Percentiles rank a stretch among this genome's conserved stretches.
Evolutionary conservation across 2,329 filamentous ascomycete species (phyloP).

Genomic region (Neoscytalidium dimidiatum): DNA sequence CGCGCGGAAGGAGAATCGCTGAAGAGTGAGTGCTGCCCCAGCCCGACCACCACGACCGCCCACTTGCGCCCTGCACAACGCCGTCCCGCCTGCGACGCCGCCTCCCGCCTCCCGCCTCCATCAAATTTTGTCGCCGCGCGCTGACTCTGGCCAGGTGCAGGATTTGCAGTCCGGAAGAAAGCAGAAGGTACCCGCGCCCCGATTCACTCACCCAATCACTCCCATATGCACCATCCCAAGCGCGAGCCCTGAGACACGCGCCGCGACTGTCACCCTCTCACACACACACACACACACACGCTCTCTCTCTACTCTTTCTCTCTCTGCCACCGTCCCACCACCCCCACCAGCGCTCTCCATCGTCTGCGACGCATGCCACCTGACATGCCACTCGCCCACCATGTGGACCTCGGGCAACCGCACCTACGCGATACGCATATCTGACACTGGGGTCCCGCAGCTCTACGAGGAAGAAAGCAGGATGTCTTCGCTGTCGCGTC

Average conservation of each 20-base stretch:
- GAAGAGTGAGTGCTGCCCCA: slow-evolving; percentile 14
- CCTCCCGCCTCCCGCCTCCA: too few relatives aligned
- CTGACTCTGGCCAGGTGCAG: slow-evolving; percentile 37
- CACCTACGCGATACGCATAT: slow-evolving; percentile 22
- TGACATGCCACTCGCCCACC: slow-evolving; percentile 20
- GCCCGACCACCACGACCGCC: background rate
- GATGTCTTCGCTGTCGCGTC: slow-evolving; percentile 56
- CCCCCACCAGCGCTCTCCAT: background rate
- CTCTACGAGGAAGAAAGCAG: slow-evolving; percentile 31
- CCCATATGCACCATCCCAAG: background rate
- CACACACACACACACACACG: too few relatives aligned
- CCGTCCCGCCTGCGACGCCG: too few relatives aligned
- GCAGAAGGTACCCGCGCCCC: slow-evolving; percentile 27
- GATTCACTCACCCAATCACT: slow-evolving; percentile 3
- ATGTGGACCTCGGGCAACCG: slow-evolving; percentile 26
- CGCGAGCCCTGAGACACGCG: background rate
- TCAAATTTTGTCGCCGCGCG: slow-evolving; percentile 26
- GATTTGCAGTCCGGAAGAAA: slow-evolving; percentile 30
- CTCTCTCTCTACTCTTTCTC: background rate
- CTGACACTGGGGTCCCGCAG: slow-evolving; percentile 24
- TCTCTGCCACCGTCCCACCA: background rate
- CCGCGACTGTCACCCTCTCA: too few relatives aligned
- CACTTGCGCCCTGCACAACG: slow-evolving; percentile 23
- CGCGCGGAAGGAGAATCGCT: slow-evolving; percentile 16
- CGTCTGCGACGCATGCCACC: slow-evolving; percentile 19